These are phyloP conservation scores for Cercospora sp. DNA, from an alignment of 2,329 filamentous ascomycete genomes.

Conservation along the genomic window DNA sequence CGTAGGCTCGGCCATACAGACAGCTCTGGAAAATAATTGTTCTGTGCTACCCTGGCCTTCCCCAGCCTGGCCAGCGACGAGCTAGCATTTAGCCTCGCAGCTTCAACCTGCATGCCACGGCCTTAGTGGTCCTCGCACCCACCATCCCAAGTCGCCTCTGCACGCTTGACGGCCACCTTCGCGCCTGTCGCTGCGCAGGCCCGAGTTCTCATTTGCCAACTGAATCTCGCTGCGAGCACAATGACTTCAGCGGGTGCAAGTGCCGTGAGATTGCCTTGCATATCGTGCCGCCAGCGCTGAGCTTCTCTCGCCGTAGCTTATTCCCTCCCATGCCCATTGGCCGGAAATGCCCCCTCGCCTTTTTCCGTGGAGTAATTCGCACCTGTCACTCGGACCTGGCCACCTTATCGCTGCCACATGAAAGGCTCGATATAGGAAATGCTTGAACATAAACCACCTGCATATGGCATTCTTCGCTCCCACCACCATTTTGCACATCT, in stretches of 20 bases:
- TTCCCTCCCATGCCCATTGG: slow-evolving; percentile 20
- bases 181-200: background rate
- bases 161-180: background rate
- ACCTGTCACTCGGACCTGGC: slow-evolving; percentile 25
- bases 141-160: background rate
- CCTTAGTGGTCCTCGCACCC: background rate
- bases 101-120: slow-evolving; percentile 12
- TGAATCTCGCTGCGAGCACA: slow-evolving; percentile 18
- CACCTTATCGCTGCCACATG: slow-evolving; percentile 30
- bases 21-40: slow-evolving; percentile 19
- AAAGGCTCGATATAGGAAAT: slow-evolving; percentile 17
- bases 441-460: background rate
- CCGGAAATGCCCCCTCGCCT: background rate
- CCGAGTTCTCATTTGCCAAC: slow-evolving; percentile 21
- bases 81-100: slow-evolving; percentile 25
- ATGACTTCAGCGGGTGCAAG: slow-evolving; percentile 24
- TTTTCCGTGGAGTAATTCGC: slow-evolving; percentile 28
- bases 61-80: slow-evolving; percentile 21
- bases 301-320: slow-evolving; percentile 21
- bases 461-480: background rate
- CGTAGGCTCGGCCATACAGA: slow-evolving; percentile 22
- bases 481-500: background rate
- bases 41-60: slow-evolving; percentile 18
- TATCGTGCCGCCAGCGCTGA: slow-evolving; percentile 14
- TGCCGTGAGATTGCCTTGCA: slow-evolving; percentile 31